A percentile compares a stretch with the other conserved stretches of the same genome.
Conservation (phyloP, 192 early-diverging fungal genomes). For the Coemansia aciculifera region DNA sequence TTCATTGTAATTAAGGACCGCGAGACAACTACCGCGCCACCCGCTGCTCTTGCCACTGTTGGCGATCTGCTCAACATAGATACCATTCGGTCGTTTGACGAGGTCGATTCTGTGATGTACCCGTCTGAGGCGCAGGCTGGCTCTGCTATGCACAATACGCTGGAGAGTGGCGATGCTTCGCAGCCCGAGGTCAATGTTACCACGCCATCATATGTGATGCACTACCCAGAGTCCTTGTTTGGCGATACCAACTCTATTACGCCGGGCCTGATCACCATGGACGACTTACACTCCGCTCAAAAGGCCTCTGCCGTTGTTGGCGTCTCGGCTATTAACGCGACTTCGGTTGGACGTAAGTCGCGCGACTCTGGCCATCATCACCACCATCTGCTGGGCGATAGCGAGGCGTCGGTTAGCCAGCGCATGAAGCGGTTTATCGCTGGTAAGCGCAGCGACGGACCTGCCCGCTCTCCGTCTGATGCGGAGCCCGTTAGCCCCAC, state of each 20-base stretch:
- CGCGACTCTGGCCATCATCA: conserved; percentile 39
- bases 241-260: conserved; percentile 39
- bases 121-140: background rate
- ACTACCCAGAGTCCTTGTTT: conserved; percentile 51
- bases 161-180: background rate
- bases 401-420: conserved; percentile 36
- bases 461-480: conserved; percentile 16
- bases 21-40: background rate
- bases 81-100: background rate
- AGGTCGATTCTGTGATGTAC: conserved; percentile 1
- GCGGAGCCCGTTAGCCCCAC: conserved; percentile 20
- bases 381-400: conserved; percentile 9
- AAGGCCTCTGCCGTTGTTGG: conserved; percentile 52
- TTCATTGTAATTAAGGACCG: background rate
- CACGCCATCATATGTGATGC: conserved; percentile 51
- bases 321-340: conserved; percentile 42
- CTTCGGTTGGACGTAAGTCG: conserved; percentile 38
- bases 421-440: conserved; percentile 54
- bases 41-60: background rate
- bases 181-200: conserved; percentile 15
- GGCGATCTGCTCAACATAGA: conserved; percentile 6
- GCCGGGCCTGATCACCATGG: conserved; percentile 45
- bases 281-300: conserved; percentile 49
- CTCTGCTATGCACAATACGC: background rate
- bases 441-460: conserved; percentile 28